Conservation (phyloP, 352 stramenopile species). For the Phytophthora syringae region DNA sequence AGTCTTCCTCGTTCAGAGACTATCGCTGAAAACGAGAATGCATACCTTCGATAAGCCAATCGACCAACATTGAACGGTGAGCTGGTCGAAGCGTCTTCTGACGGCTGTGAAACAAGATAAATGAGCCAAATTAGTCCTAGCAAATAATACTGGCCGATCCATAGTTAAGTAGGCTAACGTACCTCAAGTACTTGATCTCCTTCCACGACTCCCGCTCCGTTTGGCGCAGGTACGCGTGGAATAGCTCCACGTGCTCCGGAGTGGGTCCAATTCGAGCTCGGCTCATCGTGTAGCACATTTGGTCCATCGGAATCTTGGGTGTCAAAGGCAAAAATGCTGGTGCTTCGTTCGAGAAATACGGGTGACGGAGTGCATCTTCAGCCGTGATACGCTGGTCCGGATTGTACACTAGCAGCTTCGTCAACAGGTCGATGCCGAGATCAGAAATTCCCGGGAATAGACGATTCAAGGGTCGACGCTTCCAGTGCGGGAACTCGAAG, state of each 20-base stretch:
- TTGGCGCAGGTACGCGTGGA: slow-evolving; percentile 82
- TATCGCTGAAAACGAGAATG: not conserved
- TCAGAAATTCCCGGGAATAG: slow-evolving; percentile 78
- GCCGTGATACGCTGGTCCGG: slow-evolving; percentile 84
- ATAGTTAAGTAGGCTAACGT: not conserved
- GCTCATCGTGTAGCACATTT: slow-evolving; percentile 77
- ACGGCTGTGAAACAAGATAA: slow-evolving; percentile 41
- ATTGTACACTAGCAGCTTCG: slow-evolving; percentile 82
- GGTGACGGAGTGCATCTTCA: slow-evolving; percentile 82
- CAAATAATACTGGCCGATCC: no score
- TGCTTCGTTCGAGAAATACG: slow-evolving; percentile 71
- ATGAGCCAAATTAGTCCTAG: not conserved
- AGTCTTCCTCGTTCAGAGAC: not conserved
- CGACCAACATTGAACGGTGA: slow-evolving; percentile 91
- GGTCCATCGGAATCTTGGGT: slow-evolving; percentile 78
- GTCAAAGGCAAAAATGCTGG: slow-evolving; percentile 52
- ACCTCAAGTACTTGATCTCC: slow-evolving; percentile 90
- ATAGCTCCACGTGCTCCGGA: slow-evolving; percentile 78
- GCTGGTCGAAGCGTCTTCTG: slow-evolving; percentile 85
- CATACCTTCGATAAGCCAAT: slow-evolving; percentile 92
- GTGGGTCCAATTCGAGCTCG: slow-evolving; percentile 51
- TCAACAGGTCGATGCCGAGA: slow-evolving; percentile 75
- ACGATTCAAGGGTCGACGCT: slow-evolving; percentile 66
- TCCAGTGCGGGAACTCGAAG: slow-evolving; percentile 90
- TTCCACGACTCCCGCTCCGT: slow-evolving; percentile 85